A percentile compares a stretch with the other conserved stretches of the same genome.
Conservation (phyloP, 306 rosid genomes). For the Pterocarpus macrocarpus region DNA sequence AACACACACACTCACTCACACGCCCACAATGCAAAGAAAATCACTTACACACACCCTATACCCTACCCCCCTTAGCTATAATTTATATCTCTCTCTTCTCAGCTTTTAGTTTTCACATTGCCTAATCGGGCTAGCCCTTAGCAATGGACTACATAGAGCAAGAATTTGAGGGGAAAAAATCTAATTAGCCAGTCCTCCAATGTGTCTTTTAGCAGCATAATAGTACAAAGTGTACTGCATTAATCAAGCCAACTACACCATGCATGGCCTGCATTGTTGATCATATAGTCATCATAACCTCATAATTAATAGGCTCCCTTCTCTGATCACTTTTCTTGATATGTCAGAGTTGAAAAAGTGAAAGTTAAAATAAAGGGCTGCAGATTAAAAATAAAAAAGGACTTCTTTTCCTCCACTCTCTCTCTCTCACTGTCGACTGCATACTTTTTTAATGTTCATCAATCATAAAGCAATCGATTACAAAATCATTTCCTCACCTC, state of each 20-base stretch:
- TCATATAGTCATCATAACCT: slow-evolving; percentile 62
- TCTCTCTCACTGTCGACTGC: slow-evolving; percentile 47
- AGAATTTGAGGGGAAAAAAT: not conserved
- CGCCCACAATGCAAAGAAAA: not conserved
- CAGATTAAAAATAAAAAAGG: not conserved
- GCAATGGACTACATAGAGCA: not conserved
- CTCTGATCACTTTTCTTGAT: slow-evolving; percentile 49
- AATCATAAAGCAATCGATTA: slow-evolving; percentile 99
- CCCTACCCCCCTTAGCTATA: not conserved
- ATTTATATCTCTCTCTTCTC: not conserved
- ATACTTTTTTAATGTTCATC: slow-evolving; percentile 53
- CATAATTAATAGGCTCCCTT: slow-evolving; percentile 49
- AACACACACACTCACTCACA: slow-evolving; percentile 18
- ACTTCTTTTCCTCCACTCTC: slow-evolving; percentile 7
- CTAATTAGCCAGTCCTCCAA: not conserved
- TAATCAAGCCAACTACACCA: slow-evolving; percentile 50
- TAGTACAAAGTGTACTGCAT: slow-evolving; percentile 47
- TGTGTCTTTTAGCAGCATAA: slow-evolving; percentile 33
- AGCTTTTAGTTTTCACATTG: slow-evolving; percentile 8
- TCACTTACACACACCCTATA: not conserved
- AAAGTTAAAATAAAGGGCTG: slow-evolving; percentile 26
- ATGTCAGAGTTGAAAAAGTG: slow-evolving; percentile 57
- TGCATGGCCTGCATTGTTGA: slow-evolving; percentile 50
- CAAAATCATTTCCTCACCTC: slow-evolving; percentile 87
- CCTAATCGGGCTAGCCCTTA: not conserved